Evolutionary conservation across 345 rosid species (phyloP).

Genomic region (Hirschfeldia incana): DNA sequence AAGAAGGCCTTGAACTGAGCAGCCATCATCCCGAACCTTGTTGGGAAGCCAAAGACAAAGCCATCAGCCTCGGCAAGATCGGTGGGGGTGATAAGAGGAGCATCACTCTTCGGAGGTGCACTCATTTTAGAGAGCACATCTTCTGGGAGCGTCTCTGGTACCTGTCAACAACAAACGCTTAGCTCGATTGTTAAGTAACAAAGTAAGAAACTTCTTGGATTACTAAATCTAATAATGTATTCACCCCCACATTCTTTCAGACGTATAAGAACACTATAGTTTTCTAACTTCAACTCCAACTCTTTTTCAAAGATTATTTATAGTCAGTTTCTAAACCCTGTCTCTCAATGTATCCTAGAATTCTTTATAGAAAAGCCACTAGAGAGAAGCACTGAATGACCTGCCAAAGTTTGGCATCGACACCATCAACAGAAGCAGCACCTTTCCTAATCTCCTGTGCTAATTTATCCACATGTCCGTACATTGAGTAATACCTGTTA

Average conservation of each 20-base stretch:
- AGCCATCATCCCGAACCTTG: conserved; percentile 97
- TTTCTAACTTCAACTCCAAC: background rate
- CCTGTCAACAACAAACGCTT: conserved; percentile 43
- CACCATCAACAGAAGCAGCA: background rate
- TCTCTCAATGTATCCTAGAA: background rate
- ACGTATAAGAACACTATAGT: background rate
- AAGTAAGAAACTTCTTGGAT: too few relatives aligned
- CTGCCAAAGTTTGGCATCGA: background rate
- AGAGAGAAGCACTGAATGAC: background rate
- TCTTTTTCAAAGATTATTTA: background rate
- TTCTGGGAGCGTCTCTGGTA: conserved; percentile 81
- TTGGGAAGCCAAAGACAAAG: conserved; percentile 85
- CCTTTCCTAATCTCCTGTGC: background rate
- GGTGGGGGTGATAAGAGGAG: conserved; percentile 64
- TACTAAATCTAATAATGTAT: background rate
- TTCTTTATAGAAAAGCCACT: background rate
- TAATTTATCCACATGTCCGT: too few relatives aligned
- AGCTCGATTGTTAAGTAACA: conserved; percentile 15
- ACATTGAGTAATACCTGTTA: too few relatives aligned
- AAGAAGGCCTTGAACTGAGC: conserved; percentile 93
- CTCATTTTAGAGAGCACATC: conserved; percentile 85
- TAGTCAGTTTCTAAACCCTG: background rate
- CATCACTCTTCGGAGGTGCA: conserved; percentile 82
- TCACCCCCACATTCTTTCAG: background rate
- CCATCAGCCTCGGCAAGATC: conserved; percentile 94